Evolutionary conservation across 2,329 filamentous ascomycete species (phyloP), one percentile per base, ranked within the genome.

Genomic region (Pyrenophora seminiperda): DNA sequence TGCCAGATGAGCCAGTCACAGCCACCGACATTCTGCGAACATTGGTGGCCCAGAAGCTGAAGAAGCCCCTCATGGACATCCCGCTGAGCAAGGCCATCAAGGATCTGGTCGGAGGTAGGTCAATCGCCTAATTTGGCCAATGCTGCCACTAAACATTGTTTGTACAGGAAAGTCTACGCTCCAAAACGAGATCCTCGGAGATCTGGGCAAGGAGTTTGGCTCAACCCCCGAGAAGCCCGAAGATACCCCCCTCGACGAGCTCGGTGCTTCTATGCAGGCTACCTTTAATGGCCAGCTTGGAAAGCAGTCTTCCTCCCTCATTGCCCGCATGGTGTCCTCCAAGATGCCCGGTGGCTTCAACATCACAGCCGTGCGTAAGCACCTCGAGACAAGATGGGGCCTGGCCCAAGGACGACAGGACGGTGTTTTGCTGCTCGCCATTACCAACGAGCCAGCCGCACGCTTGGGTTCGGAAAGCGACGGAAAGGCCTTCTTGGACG

Each of bases 331-430:
- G 72, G 94, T 99, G 34, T 97, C 94, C 2, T 97, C 94, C 22
- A 99, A 99, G 79, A 99, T 99, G 94, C 94, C 94, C 39, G 94
- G 93, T 79, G 94, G 94, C 56, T 99, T 99, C 84, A 99, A 97
- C 75, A 97, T 97, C 74, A 97, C 93, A 68, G 83, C 91, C 10
- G 90, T 95, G 38, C 85, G 94, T 68, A 99, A 99, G 77, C 95
- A 99, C 71, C 79, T 99, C 36, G 93, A 97, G 78, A 91, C 89
- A 13, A 84, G 91, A 74, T 99, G 93, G 91, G 94, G 94, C 47
- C 79, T 99, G 50, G 90, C 82, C 3, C 72, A 87, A 18, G 94
- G 94, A 20, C 84, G 94, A 67, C 94, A 99, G 73, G 94, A 99
- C 71, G 91, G 92, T 64, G 90, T 90, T 40, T 80, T 99, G 54